These are phyloP conservation scores for Mycena citricolor DNA, from an alignment of 1,284 basidiomycete species.

Conservation along the genomic window DNA sequence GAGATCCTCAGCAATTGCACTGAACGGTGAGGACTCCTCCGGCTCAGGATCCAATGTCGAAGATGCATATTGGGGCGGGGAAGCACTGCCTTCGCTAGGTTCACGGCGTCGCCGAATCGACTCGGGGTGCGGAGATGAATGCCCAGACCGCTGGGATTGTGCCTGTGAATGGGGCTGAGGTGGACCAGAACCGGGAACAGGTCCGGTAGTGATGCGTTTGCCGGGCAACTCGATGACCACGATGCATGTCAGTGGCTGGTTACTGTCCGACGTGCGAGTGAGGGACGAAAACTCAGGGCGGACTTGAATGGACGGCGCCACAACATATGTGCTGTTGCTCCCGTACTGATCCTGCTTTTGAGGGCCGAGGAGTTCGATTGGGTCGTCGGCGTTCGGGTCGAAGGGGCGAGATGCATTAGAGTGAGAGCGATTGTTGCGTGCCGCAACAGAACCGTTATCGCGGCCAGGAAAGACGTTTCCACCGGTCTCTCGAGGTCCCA, in stretches of 20 bases:
- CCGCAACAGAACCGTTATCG: slow-evolving; percentile 46
- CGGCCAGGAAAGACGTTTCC: slow-evolving; percentile 69
- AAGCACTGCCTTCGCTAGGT: slow-evolving; percentile 9
- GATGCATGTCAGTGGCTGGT: slow-evolving; percentile 85
- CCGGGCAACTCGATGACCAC: slow-evolving; percentile 86
- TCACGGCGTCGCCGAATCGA: slow-evolving; percentile 14
- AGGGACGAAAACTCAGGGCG: slow-evolving; percentile 85
- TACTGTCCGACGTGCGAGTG: slow-evolving; percentile 68
- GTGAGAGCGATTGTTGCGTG: slow-evolving; percentile 36
- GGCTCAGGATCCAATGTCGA: slow-evolving; percentile 20
- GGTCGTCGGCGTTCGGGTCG: slow-evolving; percentile 80
- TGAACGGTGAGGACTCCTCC: slow-evolving; percentile 71
- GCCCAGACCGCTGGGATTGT: slow-evolving; percentile 36
- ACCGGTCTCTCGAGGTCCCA: slow-evolving; percentile 61
- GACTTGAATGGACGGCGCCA: slow-evolving; percentile 87
- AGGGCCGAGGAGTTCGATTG: slow-evolving; percentile 60
- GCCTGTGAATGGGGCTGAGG: slow-evolving; percentile 44
- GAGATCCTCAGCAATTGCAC: slow-evolving; percentile 82
- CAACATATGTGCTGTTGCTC: no score
- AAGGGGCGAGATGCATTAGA: slow-evolving; percentile 35
- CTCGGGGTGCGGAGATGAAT: slow-evolving; percentile 37
- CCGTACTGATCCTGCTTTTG: no score
- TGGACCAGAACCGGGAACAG: slow-evolving; percentile 60
- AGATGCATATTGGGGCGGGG: slow-evolving; percentile 29
- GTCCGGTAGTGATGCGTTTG: slow-evolving; percentile 50